Conservation (phyloP, 495 filamentous ascomycete genomes). For the Lasiosphaeria miniovina region DNA sequence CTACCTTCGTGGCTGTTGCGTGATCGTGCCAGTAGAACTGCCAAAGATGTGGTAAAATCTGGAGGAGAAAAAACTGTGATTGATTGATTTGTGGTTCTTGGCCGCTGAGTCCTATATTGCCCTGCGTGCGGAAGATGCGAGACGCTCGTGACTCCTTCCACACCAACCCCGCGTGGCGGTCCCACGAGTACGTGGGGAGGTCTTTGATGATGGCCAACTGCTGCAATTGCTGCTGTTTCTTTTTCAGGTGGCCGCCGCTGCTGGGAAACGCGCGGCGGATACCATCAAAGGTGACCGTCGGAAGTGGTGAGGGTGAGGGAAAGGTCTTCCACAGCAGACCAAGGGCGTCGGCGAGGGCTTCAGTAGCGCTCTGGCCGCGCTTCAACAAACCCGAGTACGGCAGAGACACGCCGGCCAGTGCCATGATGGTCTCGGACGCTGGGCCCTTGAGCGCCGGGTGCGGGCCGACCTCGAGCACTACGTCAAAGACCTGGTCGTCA, state of each 20-base stretch:
- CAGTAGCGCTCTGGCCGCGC: constrained; percentile 24
- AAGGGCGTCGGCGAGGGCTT: constrained; percentile 26
- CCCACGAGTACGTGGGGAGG: constrained; percentile 47
- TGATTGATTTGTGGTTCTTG: no score
- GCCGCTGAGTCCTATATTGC: constrained; percentile 1
- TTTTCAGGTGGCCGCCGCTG: background rate
- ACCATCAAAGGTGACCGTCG: background rate
- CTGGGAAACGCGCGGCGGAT: constrained; percentile 28
- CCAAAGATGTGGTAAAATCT: no score
- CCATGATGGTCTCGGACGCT: constrained; percentile 43
- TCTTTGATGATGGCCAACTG: constrained; percentile 15
- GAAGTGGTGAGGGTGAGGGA: background rate
- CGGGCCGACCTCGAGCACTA: constrained; percentile 55
- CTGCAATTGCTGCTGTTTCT: background rate
- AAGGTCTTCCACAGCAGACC: constrained; percentile 26
- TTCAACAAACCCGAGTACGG: constrained; percentile 28
- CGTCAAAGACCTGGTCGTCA: constrained; percentile 24
- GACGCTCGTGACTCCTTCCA: constrained; percentile 44
- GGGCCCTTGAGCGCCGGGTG: constrained; percentile 54
- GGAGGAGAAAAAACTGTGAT: no score
- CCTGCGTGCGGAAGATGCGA: constrained; percentile 40
- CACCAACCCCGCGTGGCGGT: constrained; percentile 35
- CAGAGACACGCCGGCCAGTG: constrained; percentile 9
- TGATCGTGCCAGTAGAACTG: no score
- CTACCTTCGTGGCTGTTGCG: no score